Evolutionary conservation across 345 rosid genomes (phyloP), one percentile per base, ranked within the genome.

Genomic region (Linum lewisii): DNA sequence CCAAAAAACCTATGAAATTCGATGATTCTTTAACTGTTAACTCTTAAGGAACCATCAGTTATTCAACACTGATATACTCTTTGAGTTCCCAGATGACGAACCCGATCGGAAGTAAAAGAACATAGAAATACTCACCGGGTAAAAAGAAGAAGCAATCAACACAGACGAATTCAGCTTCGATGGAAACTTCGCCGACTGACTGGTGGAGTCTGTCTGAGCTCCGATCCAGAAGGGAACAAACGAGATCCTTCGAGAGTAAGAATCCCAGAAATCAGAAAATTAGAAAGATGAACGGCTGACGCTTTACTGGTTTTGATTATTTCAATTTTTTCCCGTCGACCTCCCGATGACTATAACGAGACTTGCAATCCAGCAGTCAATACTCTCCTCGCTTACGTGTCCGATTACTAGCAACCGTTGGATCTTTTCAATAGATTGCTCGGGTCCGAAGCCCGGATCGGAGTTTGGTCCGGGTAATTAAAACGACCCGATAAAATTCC

Each of bases 81-180:
- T 29, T 29, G 34, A 29, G 4, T 29, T 29, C 7, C 34, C 34
- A 29, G 34, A 29, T 29, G 4, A 29, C 2, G 34, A 42, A 42
- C 47, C 0, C 47, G 14, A 10, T 42, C 11, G 14, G 11, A 42
- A 15, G 18, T 8, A 38, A 14, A 38, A 10, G 25, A 25, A 1
- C 2, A 32, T 18, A 19, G 25, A 16, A 47, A 19, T 42, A 15
- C 67, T 63, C 34, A 63, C 67, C 67, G n/a, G 32, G 34, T 29
- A 3, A 25, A 52, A 63, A 42, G 11, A 63, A 55, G 59, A 55
- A 44, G 44, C 54, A 26, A 55, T 44, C 60, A 14, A 11, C 4
- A 42, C 47, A 21, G 60, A 26, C 47, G 47, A 42, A n/a, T 20
- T 2, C 22, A 37, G 23, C 34, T 4, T 24, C 37, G 16, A 19